Conservation (phyloP, 495 filamentous ascomycete genomes). For the Lophium mytilinum region DNA sequence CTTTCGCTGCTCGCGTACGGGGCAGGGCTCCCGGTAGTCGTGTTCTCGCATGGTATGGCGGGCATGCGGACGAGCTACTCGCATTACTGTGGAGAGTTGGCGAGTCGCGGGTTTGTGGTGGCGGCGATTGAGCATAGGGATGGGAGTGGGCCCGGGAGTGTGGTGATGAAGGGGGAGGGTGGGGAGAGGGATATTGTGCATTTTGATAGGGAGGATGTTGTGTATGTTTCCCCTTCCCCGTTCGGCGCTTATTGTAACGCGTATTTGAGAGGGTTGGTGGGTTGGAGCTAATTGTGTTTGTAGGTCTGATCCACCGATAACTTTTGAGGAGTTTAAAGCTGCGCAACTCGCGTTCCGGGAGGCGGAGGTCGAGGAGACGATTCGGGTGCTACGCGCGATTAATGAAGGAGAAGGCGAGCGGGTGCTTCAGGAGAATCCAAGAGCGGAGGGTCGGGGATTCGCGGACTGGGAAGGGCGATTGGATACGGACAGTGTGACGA, state of each 20-base stretch:
- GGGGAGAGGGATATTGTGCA: conserved; percentile 24
- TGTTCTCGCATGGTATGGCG: conserved; percentile 49
- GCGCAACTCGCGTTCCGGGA: conserved; percentile 44
- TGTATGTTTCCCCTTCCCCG: conserved; percentile 5
- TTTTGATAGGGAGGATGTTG: conserved; percentile 16
- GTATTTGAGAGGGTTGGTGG: no score
- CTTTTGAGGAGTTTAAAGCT: conserved; percentile 32
- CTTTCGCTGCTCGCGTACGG: not conserved
- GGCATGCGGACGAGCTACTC: conserved; percentile 45
- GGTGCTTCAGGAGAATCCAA: conserved; percentile 30
- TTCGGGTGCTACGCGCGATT: conserved; percentile 37
- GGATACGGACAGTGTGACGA: conserved; percentile 35
- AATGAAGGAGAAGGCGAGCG: conserved; percentile 37
- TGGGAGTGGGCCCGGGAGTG: conserved; percentile 43
- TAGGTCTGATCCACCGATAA: conserved; percentile 14
- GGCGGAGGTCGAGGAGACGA: conserved; percentile 46
- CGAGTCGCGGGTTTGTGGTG: conserved; percentile 44
- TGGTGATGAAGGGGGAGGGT: conserved; percentile 32
- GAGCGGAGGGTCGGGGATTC: conserved; percentile 17
- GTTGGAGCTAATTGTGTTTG: no score
- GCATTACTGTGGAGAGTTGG: conserved; percentile 46
- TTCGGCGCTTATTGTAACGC: no score
- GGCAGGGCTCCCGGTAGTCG: conserved; percentile 15
- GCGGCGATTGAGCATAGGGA: conserved; percentile 48
- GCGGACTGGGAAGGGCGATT: conserved; percentile 31